These are phyloP conservation scores for Aegle marmelos DNA, from an alignment of 345 rosid genomes.

Conservation along the genomic window DNA sequence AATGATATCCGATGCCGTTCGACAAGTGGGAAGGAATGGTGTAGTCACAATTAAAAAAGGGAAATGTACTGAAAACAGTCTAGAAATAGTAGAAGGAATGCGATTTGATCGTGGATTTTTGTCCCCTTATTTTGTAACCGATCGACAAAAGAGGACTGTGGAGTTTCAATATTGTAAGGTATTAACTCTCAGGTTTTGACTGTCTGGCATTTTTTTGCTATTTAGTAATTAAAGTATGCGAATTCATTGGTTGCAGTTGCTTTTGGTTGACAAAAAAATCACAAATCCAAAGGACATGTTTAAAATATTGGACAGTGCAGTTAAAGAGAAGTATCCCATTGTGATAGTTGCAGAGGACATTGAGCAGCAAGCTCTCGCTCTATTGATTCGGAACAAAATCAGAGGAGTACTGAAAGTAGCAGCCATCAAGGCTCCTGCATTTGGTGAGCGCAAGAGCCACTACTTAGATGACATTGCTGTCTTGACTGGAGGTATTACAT, in stretches of 20 bases:
- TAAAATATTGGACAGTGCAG: constrained; percentile 81
- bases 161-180: constrained; percentile 89
- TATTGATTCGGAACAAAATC: constrained; percentile 78
- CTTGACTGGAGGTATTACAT: constrained; percentile 79
- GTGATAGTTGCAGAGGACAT: constrained; percentile 78
- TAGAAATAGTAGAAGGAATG: constrained; percentile 85
- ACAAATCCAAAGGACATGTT: constrained; percentile 75
- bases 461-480: constrained; percentile 87
- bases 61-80: constrained; percentile 47
- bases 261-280: constrained; percentile 85
- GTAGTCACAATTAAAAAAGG: constrained; percentile 78
- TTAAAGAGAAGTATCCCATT: constrained; percentile 76
- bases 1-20: constrained; percentile 69
- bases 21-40: constrained; percentile 66
- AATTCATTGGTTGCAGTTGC: constrained; percentile 57
- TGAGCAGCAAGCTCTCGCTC: constrained; percentile 80
- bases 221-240: constrained; percentile 27
- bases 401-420: constrained; percentile 75
- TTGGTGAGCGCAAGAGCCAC: constrained; percentile 87
- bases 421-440: constrained; percentile 88
- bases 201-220: constrained; percentile 15
- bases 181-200: constrained; percentile 14
- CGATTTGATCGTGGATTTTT: constrained; percentile 82
- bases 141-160: constrained; percentile 56
- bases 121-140: constrained; percentile 80